A percentile compares a stretch with the other conserved stretches of the same genome.
These are phyloP conservation scores for Dactylellina haptotyla DNA, from an alignment of 2,329 filamentous ascomycete species.

Conservation along the genomic window DNA sequence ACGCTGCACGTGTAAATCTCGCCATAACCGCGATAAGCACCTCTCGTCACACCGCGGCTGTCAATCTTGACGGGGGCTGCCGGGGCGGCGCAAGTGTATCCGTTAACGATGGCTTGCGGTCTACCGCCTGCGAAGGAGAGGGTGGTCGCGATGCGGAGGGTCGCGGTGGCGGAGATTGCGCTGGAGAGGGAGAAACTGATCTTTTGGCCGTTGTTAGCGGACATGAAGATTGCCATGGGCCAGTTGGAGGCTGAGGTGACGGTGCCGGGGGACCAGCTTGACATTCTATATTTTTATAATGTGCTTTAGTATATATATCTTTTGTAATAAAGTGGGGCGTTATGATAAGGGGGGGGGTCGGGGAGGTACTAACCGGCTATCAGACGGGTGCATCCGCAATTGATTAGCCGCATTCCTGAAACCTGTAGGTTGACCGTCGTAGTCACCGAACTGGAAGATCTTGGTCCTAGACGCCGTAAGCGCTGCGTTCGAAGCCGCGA, in stretches of 20 bases:
- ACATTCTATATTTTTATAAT: constrained; percentile 13
- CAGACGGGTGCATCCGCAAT: constrained; percentile 74
- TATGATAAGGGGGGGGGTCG: not conserved
- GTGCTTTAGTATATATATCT: not conserved
- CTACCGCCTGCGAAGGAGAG: constrained; percentile 71
- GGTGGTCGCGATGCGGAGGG: constrained; percentile 73
- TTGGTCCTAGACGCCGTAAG: constrained; percentile 64
- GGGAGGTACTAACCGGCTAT: constrained; percentile 60
- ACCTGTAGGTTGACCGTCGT: constrained; percentile 72
- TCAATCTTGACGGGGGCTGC: constrained; percentile 71
- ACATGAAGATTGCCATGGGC: constrained; percentile 74
- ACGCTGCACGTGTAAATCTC: constrained; percentile 73
- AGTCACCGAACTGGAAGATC: constrained; percentile 73
- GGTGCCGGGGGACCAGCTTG: constrained; percentile 24
- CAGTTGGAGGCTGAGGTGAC: constrained; percentile 60
- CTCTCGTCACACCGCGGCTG: constrained; percentile 73
- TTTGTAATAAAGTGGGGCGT: not conserved
- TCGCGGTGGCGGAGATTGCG: constrained; percentile 64
- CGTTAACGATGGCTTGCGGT: constrained; percentile 69
- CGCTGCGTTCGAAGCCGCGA: constrained; percentile 61
- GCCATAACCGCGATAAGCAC: constrained; percentile 71
- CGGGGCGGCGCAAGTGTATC: constrained; percentile 62
- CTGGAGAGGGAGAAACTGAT: constrained; percentile 72
- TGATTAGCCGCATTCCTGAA: constrained; percentile 75
- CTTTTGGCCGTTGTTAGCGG: constrained; percentile 31